Percentiles rank a stretch among this genome's conserved stretches.
Evolutionary conservation across 371 early-diverging fungal species (phyloP).

Genomic region (Apophysomyces variabilis): DNA sequence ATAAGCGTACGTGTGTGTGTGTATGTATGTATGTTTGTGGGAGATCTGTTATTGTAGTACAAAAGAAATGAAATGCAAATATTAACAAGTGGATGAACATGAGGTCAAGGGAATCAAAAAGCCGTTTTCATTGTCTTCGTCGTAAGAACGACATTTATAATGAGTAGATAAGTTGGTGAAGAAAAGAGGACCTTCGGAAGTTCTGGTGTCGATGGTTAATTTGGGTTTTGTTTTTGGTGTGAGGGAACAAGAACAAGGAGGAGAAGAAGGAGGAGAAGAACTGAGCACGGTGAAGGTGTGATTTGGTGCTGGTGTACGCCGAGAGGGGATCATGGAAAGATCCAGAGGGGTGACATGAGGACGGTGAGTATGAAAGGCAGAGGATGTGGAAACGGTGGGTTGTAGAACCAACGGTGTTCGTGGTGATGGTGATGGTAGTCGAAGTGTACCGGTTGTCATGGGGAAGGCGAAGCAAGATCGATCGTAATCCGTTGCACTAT

Average conservation of each 20-base stretch:
- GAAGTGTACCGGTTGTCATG: constrained; percentile 21
- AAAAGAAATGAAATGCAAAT: constrained; percentile 3
- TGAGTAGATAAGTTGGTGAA: constrained; percentile 39
- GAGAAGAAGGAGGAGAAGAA: neutral
- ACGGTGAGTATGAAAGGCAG: constrained; percentile 3
- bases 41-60: neutral
- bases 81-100: constrained; percentile 6
- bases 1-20: neutral
- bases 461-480: constrained; percentile 26
- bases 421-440: constrained; percentile 12
- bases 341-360: constrained; percentile 31
- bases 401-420: constrained; percentile 1
- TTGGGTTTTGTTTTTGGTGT: constrained; percentile 18
- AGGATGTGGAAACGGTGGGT: constrained; percentile 1
- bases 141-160: constrained; percentile 25
- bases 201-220: constrained; percentile 36
- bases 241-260: neutral
- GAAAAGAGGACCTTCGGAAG: constrained; percentile 27
- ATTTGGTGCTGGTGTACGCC: constrained; percentile 26
- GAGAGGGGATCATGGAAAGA: constrained; percentile 31
- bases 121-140: constrained; percentile 29
- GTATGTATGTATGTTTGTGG: neutral
- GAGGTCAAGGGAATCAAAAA: constrained; percentile 26
- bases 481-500: constrained; percentile 38
- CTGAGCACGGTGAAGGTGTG: neutral